Evolutionary conservation across 176 grass and related monocot species (phyloP), one percentile per base, ranked within the genome.

Genomic region (Oryza meyeriana): DNA sequence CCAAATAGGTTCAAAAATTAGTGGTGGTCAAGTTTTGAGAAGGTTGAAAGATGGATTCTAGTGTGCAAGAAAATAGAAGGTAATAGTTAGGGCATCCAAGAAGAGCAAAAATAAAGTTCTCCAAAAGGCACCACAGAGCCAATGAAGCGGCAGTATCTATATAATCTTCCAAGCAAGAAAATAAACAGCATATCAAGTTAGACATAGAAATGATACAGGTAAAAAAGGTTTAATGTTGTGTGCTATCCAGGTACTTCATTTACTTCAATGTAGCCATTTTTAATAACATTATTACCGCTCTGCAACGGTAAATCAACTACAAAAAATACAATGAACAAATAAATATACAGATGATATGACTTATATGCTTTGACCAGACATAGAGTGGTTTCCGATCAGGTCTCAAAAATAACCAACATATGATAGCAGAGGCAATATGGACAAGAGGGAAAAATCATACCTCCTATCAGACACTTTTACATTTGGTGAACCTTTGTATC

Each of bases 401-500:
- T 65, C 59, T 74, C 8, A 8, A 42, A 48, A 10, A 74, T 35
- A 59, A 36, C n/a, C 2, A 6, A 61, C 30, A 59, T 72, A 64
- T 71, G 10, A 24, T 38, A 31, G n/a, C 55, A 77, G 11, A 27
- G 24, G 68, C 7, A 58, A 14, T 24, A 45, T 41, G n/a, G 44
- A 20, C 13, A 39, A 45, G 10, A 22, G 14, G 45, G 62, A 10
- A 38, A 42, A 32, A 75, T 41, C 39, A 73, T 75, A 92, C 87
- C 89, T 94, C 81, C 76, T 85, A 38, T 92, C 92, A 74, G 78
- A 81, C 65, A 65, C 62, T 27, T 85, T 55, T 36, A 44, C 50
- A 83, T 75, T 79, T 70, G 72, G 32, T 48, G 89, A 82, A 79
- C 72, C 40, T 87, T 28, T 75, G 50, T 80, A 70, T 33, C 77